Base-by-base conservation (phyloP, 2,329 filamentous ascomycete genomes). In the Alternaria sp. region DNA sequence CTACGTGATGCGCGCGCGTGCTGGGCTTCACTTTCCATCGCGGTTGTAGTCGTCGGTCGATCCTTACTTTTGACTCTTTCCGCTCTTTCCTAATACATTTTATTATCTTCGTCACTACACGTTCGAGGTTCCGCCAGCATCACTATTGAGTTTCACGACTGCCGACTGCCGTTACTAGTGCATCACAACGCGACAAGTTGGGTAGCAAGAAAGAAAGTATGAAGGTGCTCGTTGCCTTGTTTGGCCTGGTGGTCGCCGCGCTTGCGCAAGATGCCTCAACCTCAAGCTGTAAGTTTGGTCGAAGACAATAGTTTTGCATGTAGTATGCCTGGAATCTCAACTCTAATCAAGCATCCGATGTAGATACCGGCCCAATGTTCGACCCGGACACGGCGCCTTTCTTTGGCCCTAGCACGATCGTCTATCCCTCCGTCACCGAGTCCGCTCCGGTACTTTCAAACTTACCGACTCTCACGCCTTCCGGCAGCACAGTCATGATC, bases 321-420 rank as follows among this genome's bases (percentile, higher is more conserved):
- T 41, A 41, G 37, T 45, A 11, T 14, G 15, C 37, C 21, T 21
- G 10, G 20, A n/a, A 57, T 26, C 30, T 41, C 55, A 55, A 53
- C 30, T 28, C 53, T 55, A 44, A 58, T 25, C 44, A 41, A 37
- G 28, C n/a, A 18, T 26, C 20, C 18, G 43, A 43, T 51, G 51
- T 33, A 74, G 71, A 69, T 44, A 67, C 64, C 18, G 68, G 66
- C 41, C 69, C 72, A 3, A 33, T 62, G 23, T 71, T 72, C 61
- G 58, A 74, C 45, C 70, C 65, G 14, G 61, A 67, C 15, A 70
- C 68, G 3, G 65, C 68, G 28, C 47, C 60, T 21, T 61, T 62
- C 66, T 74, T 73, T 54, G 72, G 58, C 18, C 60, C 57, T 37
- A 66, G 58, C 47, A 58, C 56, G 7, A 59, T 73, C 25, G 67